Percentiles rank a stretch among this genome's conserved stretches.
These are phyloP conservation scores for Mycena capillaripes DNA, from an alignment of 768 basidiomycete genomes.

Conservation along the genomic window DNA sequence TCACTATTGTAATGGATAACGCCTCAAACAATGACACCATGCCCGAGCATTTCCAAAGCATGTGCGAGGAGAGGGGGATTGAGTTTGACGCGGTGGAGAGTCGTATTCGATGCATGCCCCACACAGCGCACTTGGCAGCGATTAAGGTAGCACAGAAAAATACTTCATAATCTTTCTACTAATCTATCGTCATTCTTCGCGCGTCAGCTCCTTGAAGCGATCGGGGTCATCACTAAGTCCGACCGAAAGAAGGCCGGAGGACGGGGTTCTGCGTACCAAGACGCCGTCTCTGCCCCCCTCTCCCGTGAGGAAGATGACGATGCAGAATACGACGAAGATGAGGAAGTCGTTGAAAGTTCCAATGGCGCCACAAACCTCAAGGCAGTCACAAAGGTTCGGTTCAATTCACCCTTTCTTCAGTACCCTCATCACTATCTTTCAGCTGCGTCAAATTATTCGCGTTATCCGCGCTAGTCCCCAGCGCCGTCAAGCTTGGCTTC, in stretches of 20 bases:
- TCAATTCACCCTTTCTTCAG: neutral
- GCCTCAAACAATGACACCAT: too few relatives aligned
- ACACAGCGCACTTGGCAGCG: too few relatives aligned
- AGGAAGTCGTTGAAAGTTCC: constrained; percentile 25
- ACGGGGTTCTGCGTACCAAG: constrained; percentile 25
- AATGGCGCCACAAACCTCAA: neutral
- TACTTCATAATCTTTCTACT: too few relatives aligned
- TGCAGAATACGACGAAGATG: constrained; percentile 23
- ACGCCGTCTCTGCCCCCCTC: constrained; percentile 15
- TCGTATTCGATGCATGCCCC: too few relatives aligned
- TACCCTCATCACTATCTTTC: neutral
- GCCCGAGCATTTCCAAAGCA: too few relatives aligned
- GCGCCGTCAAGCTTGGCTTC: constrained; percentile 26
- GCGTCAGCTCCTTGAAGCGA: constrained; percentile 43
- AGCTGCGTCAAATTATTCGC: constrained; percentile 39
- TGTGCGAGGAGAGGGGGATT: too few relatives aligned
- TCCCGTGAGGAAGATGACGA: constrained; percentile 7
- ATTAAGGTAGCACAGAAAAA: too few relatives aligned
- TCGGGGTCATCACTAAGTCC: constrained; percentile 38
- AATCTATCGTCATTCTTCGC: too few relatives aligned
- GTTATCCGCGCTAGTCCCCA: constrained; percentile 36
- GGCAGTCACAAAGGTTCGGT: constrained; percentile 7
- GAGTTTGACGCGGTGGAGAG: too few relatives aligned
- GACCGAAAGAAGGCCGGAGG: constrained; percentile 20
- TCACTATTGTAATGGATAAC: too few relatives aligned